phyloP scores from a whole-genome alignment of 2,329 filamentous ascomycete species.

The Botrytis sinoallii region DNA sequence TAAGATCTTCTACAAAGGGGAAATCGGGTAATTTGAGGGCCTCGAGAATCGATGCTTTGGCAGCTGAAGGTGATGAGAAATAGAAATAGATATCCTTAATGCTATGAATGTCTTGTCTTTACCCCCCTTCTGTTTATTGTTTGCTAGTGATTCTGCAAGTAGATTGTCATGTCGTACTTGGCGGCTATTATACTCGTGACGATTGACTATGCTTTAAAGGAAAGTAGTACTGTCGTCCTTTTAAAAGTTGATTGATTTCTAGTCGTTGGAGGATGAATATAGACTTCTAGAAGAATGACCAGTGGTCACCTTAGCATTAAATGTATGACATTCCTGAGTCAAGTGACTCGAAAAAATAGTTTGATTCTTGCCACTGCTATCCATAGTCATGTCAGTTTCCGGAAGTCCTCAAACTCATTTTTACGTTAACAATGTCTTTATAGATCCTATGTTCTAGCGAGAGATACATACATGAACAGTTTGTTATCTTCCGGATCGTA shows the following conservation, averaged over 20 bases:
- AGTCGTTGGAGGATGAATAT: background rate
- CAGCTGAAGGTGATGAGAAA: constrained; percentile 8
- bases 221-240: background rate
- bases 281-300: background rate
- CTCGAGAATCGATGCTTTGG: background rate
- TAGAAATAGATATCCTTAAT: constrained; percentile 12
- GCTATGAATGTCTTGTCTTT: background rate
- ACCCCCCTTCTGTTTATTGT: background rate
- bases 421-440: too few relatives aligned
- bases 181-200: background rate
- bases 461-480: background rate
- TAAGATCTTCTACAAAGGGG: constrained; percentile 13
- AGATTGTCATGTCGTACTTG: too few relatives aligned
- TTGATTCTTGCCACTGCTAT: background rate
- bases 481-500: fast-evolving
- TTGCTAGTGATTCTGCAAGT: background rate
- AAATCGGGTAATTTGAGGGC: background rate
- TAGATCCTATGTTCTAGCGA: fast-evolving
- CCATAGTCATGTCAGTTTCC: background rate
- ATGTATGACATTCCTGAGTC: background rate
- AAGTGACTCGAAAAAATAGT: background rate
- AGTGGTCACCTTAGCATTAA: background rate
- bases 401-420: too few relatives aligned
- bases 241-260: background rate
- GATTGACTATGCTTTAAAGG: background rate